phyloP scores from a whole-genome alignment of 371 early-diverging fungal species.

The Mucor piriformis region DNA sequence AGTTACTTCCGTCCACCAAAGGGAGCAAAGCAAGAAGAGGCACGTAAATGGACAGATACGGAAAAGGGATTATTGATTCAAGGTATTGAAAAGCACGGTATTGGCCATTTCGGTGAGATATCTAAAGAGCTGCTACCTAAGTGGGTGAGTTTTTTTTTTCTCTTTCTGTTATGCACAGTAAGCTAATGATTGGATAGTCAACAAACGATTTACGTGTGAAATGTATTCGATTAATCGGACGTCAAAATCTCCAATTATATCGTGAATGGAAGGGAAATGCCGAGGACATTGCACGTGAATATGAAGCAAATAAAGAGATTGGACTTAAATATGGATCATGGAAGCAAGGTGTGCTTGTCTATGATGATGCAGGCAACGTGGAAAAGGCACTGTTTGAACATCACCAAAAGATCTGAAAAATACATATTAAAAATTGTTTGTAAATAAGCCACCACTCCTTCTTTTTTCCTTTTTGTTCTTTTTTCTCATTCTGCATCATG shows the following conservation, averaged over 20 bases:
- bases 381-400: slow-evolving; percentile 40
- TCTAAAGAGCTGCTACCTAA: slow-evolving; percentile 77
- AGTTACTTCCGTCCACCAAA: slow-evolving; percentile 86
- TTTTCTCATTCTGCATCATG: not conserved
- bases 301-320: slow-evolving; percentile 78
- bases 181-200: slow-evolving; percentile 39
- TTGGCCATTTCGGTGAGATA: slow-evolving; percentile 88
- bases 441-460: slow-evolving; percentile 7
- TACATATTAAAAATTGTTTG: not conserved
- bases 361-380: slow-evolving; percentile 84
- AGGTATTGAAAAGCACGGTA: slow-evolving; percentile 85
- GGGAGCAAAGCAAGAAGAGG: slow-evolving; percentile 49
- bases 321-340: slow-evolving; percentile 77
- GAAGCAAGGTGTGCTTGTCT: slow-evolving; percentile 84
- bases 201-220: slow-evolving; percentile 87
- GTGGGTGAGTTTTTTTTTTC: slow-evolving; percentile 81
- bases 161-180: too few species aligned
- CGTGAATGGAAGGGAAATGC: slow-evolving; percentile 83
- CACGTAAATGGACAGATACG: slow-evolving; percentile 84
- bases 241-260: slow-evolving; percentile 88
- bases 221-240: slow-evolving; percentile 82
- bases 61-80: slow-evolving; percentile 75
- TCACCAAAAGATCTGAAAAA: slow-evolving; percentile 13
- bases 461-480: not conserved
- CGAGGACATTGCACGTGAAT: slow-evolving; percentile 72